Percentiles rank a stretch among this genome's conserved stretches.
These are phyloP conservation scores for Suillus weaverae DNA, from an alignment of 768 basidiomycete genomes.

Conservation along the genomic window DNA sequence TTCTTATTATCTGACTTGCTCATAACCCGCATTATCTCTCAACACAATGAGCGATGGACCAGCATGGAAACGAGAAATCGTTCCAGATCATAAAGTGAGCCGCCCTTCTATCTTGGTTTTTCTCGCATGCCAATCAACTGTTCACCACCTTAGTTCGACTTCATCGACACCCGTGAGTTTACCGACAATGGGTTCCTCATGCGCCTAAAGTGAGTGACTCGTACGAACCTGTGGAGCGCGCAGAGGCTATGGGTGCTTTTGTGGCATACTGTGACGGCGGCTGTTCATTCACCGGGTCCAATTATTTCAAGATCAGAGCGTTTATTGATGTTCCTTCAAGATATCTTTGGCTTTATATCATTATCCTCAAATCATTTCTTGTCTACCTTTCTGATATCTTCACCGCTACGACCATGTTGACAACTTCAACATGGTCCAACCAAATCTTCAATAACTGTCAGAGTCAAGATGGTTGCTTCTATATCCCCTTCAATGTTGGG, in stretches of 20 bases:
- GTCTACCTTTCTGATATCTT: slow-evolving; percentile 98
- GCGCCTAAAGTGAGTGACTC: slow-evolving; percentile 72
- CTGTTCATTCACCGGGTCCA: not conserved
- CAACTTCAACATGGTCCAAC: slow-evolving; percentile 87
- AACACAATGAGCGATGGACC: slow-evolving; percentile 51
- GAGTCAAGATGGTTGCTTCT: slow-evolving; percentile 65
- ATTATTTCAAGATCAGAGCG: not conserved
- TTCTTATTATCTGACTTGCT: slow-evolving; percentile 22
- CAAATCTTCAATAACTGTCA: slow-evolving; percentile 82
- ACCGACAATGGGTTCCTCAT: slow-evolving; percentile 83
- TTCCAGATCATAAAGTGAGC: slow-evolving; percentile 94
- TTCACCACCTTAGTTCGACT: slow-evolving; percentile 74
- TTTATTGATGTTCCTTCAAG: slow-evolving; percentile 40
- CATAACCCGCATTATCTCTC: slow-evolving; percentile 12
- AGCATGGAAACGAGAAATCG: slow-evolving; percentile 96
- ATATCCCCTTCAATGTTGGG: slow-evolving; percentile 84
- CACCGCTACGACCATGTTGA: slow-evolving; percentile 95
- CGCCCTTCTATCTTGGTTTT: not conserved
- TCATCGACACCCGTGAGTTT: slow-evolving; percentile 92
- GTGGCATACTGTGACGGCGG: not conserved
- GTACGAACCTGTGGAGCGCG: not conserved
- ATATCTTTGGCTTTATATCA: slow-evolving; percentile 90
- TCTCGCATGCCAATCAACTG: slow-evolving; percentile 4
- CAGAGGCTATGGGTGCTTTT: not conserved
- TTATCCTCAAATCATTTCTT: slow-evolving; percentile 92